Evolutionary conservation across 805 yeast genomes (phyloP).

Genomic region (Saturnispora dispora): DNA sequence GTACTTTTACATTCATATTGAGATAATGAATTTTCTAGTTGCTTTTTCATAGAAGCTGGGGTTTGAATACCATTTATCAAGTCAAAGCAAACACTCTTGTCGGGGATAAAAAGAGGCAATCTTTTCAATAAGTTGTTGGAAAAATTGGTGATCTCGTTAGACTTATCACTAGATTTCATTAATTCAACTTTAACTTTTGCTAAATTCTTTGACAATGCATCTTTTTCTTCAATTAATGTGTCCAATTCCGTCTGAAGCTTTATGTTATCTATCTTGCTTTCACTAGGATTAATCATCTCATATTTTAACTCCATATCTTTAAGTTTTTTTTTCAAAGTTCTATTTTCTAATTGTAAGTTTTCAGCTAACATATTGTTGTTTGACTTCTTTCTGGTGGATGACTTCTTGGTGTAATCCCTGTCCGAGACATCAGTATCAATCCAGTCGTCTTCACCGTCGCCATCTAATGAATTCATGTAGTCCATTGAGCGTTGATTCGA

Average conservation of each 20-base stretch:
- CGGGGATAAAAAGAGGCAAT: slow-evolving; percentile 11
- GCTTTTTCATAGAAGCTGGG: slow-evolving; percentile 5
- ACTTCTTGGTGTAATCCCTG: slow-evolving; percentile 6
- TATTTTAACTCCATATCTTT: slow-evolving; percentile 15
- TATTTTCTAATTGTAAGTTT: slow-evolving; percentile 13
- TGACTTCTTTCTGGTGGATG: not conserved
- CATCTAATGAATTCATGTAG: slow-evolving; percentile 6
- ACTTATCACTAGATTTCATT: slow-evolving; percentile 2
- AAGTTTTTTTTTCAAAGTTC: slow-evolving; percentile 10
- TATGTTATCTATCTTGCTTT: slow-evolving; percentile 10
- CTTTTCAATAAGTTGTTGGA: slow-evolving; percentile 7
- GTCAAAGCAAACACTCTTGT: slow-evolving; percentile 5
- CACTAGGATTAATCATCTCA: slow-evolving; percentile 12
- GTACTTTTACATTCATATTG: slow-evolving; percentile 3
- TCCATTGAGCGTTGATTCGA: not conserved
- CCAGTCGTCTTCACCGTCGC: slow-evolving; percentile 10
- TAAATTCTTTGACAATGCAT: slow-evolving; percentile 6
- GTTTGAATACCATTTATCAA: slow-evolving; percentile 4
- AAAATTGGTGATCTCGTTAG: not conserved
- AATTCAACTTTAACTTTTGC: slow-evolving; percentile 8
- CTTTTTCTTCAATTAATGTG: slow-evolving; percentile 10
- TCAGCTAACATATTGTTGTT: slow-evolving; percentile 8
- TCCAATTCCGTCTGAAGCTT: slow-evolving; percentile 12
- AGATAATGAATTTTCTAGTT: slow-evolving; percentile 6
- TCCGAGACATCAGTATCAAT: slow-evolving; percentile 13